Percentiles rank a stretch among this genome's conserved stretches.
Conservation (phyloP, 164 flowering plant genomes). For the Liriodendron chinense region DNA sequence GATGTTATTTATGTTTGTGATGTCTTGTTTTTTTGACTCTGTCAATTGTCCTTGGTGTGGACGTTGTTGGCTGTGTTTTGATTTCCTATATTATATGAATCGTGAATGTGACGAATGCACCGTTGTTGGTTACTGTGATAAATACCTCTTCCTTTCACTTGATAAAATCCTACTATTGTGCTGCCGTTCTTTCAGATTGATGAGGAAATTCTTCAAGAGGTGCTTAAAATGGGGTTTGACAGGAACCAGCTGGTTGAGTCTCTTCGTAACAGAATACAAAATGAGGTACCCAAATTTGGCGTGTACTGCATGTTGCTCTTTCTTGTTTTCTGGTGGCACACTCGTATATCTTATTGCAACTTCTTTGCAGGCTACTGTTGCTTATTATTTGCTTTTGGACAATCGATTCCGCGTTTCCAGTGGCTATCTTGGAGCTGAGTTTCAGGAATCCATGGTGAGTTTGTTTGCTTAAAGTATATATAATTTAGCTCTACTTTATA, state of each 20-base stretch:
- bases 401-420: constrained; percentile 78
- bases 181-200: constrained; percentile 55
- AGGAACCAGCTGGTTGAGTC: constrained; percentile 68
- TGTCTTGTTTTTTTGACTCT: background rate
- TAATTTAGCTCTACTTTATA: background rate
- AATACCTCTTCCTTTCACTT: background rate
- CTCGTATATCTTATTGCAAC: background rate
- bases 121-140: background rate
- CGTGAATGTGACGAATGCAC: background rate
- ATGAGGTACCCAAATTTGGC: constrained; percentile 36
- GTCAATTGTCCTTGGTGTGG: background rate
- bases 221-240: constrained; percentile 85
- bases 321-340: background rate
- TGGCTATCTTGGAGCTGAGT: constrained; percentile 94
- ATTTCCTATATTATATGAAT: background rate
- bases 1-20: background rate
- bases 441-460: constrained; percentile 81
- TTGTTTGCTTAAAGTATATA: background rate
- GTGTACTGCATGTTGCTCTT: background rate
- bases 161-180: background rate
- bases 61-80: background rate
- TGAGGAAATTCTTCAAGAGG: constrained; percentile 90
- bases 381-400: constrained; percentile 88
- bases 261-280: constrained; percentile 69
- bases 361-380: constrained; percentile 77